Base-by-base conservation (phyloP, 345 rosid genomes). In the Physaria fendleri region DNA sequence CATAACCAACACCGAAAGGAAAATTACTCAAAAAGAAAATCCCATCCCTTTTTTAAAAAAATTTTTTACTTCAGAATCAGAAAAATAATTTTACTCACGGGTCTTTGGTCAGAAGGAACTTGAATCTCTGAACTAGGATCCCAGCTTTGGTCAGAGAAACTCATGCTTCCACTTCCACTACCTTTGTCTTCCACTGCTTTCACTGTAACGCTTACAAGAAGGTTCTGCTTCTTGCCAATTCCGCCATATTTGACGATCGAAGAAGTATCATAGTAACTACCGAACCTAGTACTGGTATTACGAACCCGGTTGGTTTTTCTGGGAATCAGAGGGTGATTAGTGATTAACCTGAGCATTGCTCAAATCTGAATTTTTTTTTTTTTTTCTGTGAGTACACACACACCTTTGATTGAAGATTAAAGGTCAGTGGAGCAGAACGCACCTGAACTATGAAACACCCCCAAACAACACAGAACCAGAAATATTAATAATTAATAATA, bases 61-160 rank as follows among this genome's bases (percentile, higher is more conserved):
- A n/a, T n/a, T n/a, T n/a, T 1, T 40, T 17, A 27, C 5, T 27
- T 7, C 0, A 29, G 8, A 13, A 5, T 23, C 28, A 43, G 5
- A 21, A 52, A 16, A 2, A 18, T 3, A 24, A 5, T 5, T 24
- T 16, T 25, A 78, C 87, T 42, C 64, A 86, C 98, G 61, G 96
- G 96, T 46, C 97, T 78, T 78, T 92, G 97, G 62, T 92, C 98
- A 14, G 78, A 86, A 25, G 97, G 98, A 56, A 92, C 97, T 67
- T 74, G 77, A 38, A 84, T 83, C 73, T 92, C 98, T 6, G 79
- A 74, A 64, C 90, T 85, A 0, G 97, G 96, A 16, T 92, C 82
- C 98, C 97, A 92, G 63, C 85, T 84, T 56, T 68, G 76, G 43
- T 88, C 90, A 1, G 82, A 74, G 18, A 74, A 81, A 65, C 84